These are phyloP conservation scores for Penicillium paneum DNA, from an alignment of 2,329 filamentous ascomycete genomes.

Conservation along the genomic window DNA sequence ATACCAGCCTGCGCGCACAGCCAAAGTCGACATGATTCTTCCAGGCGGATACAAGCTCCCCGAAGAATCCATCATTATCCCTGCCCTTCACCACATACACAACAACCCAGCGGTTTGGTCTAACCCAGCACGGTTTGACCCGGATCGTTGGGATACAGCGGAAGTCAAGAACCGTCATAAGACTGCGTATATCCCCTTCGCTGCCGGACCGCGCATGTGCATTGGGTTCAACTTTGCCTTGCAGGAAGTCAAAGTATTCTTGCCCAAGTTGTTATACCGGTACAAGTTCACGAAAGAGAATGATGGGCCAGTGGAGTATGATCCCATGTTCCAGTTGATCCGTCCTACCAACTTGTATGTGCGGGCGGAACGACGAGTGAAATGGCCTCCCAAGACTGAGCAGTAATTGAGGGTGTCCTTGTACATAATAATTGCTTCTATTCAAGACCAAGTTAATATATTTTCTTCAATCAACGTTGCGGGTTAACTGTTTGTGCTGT, in stretches of 20 bases:
- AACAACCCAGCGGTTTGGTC: slow-evolving; percentile 58
- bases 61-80: slow-evolving; percentile 53
- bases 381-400: slow-evolving; percentile 25
- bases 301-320: slow-evolving; percentile 47
- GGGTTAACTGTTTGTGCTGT: no score
- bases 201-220: slow-evolving; percentile 55
- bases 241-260: slow-evolving; percentile 56
- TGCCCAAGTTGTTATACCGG: slow-evolving; percentile 58
- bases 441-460: background rate
- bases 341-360: slow-evolving; percentile 29
- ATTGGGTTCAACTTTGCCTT: slow-evolving; percentile 65
- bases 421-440: background rate
- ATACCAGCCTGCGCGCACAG: slow-evolving; percentile 59
- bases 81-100: slow-evolving; percentile 47
- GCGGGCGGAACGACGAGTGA: slow-evolving; percentile 23
- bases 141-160: slow-evolving; percentile 57
- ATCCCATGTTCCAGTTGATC: slow-evolving; percentile 31
- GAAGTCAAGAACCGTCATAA: slow-evolving; percentile 53
- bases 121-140: slow-evolving; percentile 57
- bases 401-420: background rate
- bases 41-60: slow-evolving; percentile 60
- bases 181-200: slow-evolving; percentile 59
- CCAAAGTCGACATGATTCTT: slow-evolving; percentile 55
- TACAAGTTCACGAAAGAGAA: slow-evolving; percentile 55
- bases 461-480: background rate